Base-by-base conservation (phyloP, 2,329 filamentous ascomycete genomes). In the Pseudogymnoascus sp. region DNA sequence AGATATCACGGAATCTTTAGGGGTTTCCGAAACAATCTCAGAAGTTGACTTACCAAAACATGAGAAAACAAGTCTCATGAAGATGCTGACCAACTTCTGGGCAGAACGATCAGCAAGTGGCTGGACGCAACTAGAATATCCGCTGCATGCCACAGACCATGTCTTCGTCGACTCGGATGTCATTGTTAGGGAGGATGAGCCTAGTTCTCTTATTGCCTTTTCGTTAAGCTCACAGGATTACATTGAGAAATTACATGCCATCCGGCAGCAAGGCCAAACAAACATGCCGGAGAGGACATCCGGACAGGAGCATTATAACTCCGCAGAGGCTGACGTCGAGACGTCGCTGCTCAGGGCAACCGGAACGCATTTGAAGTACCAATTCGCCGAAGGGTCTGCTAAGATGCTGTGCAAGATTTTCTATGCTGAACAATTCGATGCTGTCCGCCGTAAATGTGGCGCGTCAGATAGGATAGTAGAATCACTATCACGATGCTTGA, bases 351-450 rank as follows among this genome's bases (percentile, higher is more conserved):
- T 96, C 34, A 86, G 91, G 66, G 84, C 88, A 31, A 96, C 91
- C 0, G 93, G 93, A 38, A 96, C 91, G 1, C 95, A 99, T 75
- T 86, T 97, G 68, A 96, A 96, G 72, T 99, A 97, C 73, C 91
- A 96, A 65, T 99, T 97, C 76, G 88, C 88, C 28, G 93, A 97
- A 73, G 92, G 93, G 0, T 87, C 90, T n/a, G 93, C 96, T 2
- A 91, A 89, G 70, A 96, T 97, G 84, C 88, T 93, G 60, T 97
- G 96, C 80, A 99, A 99, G 76, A 95, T 99, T 56, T 97, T 99
- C 76, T 99, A 96, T 71, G 95, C 95, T 0, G 95, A 97, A 74
- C 95, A 97, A 67, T 99, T 99, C 69, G 95, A 99, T 76, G 95
- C 95, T 2, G 82, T 99, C 40, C 87, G 95, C 63, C 85, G 90